These are phyloP conservation scores for Rhododendron williamsianum DNA, from an alignment of 148 eudicot genomes.

Conservation along the genomic window DNA sequence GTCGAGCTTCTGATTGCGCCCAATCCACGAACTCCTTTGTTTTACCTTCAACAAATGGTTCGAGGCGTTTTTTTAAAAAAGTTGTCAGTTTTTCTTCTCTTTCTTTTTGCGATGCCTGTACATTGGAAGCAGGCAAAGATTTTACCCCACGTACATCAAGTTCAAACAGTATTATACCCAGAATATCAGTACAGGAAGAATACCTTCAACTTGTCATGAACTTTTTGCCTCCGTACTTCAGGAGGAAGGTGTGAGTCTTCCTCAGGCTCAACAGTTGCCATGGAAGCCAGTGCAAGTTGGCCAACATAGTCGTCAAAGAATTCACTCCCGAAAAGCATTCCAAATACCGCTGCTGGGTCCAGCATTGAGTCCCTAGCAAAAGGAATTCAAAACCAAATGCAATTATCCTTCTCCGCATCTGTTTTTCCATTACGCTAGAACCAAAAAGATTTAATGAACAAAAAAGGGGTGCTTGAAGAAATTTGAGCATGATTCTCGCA, in stretches of 20 bases:
- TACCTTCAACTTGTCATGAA: conserved; percentile 81
- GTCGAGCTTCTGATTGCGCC: conserved; percentile 72
- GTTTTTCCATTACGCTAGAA: not conserved
- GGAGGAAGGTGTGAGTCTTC: conserved; percentile 53
- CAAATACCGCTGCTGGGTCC: conserved; percentile 91
- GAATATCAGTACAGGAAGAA: not conserved
- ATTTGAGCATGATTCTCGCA: not conserved
- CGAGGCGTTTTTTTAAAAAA: conserved; percentile 58
- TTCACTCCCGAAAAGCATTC: conserved; percentile 92
- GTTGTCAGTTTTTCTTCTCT: conserved; percentile 71
- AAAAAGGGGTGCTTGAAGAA: not conserved
- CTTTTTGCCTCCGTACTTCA: conserved; percentile 54
- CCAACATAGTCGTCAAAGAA: conserved; percentile 85
- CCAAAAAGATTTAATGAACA: not conserved
- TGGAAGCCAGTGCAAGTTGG: conserved; percentile 70
- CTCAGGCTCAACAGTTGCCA: conserved; percentile 56
- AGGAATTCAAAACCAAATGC: conserved; percentile 1
- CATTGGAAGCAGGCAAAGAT: conserved; percentile 4
- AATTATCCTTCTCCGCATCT: not conserved
- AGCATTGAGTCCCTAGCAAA: conserved; percentile 64
- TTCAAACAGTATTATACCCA: not conserved
- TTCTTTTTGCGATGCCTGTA: conserved; percentile 65
- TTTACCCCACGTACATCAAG: not conserved
- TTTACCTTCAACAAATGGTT: conserved; percentile 70
- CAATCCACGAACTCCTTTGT: conserved; percentile 60